These are phyloP conservation scores for Ballota nigra DNA, from an alignment of 257 asterid species.

Conservation along the genomic window DNA sequence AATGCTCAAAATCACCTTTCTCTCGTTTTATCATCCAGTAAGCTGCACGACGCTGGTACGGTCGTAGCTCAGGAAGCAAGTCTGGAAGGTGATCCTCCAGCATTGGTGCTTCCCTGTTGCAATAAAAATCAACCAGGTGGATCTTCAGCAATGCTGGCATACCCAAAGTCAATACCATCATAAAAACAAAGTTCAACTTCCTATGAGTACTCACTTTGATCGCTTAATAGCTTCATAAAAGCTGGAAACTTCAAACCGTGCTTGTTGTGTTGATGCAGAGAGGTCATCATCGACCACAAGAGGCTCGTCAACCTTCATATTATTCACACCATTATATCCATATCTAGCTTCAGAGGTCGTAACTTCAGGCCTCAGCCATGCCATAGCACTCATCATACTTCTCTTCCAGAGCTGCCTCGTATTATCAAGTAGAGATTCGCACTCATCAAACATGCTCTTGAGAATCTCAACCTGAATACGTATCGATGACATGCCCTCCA, in stretches of 20 bases:
- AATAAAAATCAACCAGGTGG: slow-evolving; percentile 13
- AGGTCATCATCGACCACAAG: slow-evolving; percentile 32
- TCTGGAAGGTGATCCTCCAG: slow-evolving; percentile 65
- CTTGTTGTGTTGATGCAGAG: slow-evolving; percentile 36
- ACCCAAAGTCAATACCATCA: slow-evolving; percentile 10
- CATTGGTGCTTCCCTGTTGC: slow-evolving; percentile 69
- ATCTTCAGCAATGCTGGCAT: slow-evolving; percentile 15
- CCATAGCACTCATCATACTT: slow-evolving; percentile 84
- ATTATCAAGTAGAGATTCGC: slow-evolving; percentile 72
- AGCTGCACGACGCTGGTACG: slow-evolving; percentile 97
- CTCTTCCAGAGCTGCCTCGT: slow-evolving; percentile 83
- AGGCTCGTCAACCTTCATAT: slow-evolving; percentile 37
- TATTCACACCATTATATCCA: slow-evolving; percentile 37
- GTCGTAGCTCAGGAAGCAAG: slow-evolving; percentile 89
- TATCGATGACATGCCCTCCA: slow-evolving; percentile 42
- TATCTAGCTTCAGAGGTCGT: slow-evolving; percentile 89
- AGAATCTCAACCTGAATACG: slow-evolving; percentile 74
- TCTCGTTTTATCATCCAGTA: slow-evolving; percentile 96
- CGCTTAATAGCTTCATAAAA: slow-evolving; percentile 97
- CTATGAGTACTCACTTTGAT: slow-evolving; percentile 67
- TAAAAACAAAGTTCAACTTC: slow-evolving; percentile 4
- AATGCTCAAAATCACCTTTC: slow-evolving; percentile 46
- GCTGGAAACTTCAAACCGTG: slow-evolving; percentile 66
- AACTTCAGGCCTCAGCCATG: slow-evolving; percentile 94
- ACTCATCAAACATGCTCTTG: slow-evolving; percentile 53